phyloP scores from a whole-genome alignment of 148 eudicot species.

The Oxyria digyna region DNA sequence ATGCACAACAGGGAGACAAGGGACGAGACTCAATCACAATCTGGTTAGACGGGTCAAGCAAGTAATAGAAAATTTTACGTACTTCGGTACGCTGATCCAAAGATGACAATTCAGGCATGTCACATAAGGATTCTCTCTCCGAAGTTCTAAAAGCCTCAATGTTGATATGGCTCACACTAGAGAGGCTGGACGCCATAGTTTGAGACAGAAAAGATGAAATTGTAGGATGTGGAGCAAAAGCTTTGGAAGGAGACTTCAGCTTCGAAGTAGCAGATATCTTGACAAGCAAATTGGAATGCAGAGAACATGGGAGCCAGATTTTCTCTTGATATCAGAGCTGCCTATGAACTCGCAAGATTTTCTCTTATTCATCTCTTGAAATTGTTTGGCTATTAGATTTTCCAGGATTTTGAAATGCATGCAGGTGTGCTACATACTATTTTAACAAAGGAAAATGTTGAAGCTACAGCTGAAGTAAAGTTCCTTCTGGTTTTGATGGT shows the following conservation, averaged over 20 bases:
- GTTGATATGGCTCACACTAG: conserved; percentile 13
- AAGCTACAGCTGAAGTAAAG: no score
- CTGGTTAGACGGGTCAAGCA: not conserved
- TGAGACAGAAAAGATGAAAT: not conserved
- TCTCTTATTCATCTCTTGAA: not conserved
- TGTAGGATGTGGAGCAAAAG: not conserved
- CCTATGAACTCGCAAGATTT: no score
- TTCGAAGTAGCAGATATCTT: not conserved
- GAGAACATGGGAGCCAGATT: not conserved
- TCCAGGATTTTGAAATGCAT: not conserved
- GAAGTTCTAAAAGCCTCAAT: conserved; percentile 39
- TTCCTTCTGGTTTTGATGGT: no score
- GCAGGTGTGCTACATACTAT: not conserved
- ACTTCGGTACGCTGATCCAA: conserved; percentile 64
- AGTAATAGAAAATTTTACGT: conserved; percentile 16
- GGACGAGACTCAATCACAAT: not conserved
- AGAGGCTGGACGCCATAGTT: not conserved
- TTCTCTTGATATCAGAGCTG: not conserved
- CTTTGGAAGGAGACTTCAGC: not conserved
- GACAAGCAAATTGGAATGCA: not conserved
- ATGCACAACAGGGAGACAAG: not conserved
- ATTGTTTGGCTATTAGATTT: not conserved
- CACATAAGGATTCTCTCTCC: conserved; percentile 26
- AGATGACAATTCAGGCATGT: conserved; percentile 34
- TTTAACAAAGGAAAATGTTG: not conserved